Conservation (phyloP, 129 eudicot species). For the Deinandra increscens region DNA sequence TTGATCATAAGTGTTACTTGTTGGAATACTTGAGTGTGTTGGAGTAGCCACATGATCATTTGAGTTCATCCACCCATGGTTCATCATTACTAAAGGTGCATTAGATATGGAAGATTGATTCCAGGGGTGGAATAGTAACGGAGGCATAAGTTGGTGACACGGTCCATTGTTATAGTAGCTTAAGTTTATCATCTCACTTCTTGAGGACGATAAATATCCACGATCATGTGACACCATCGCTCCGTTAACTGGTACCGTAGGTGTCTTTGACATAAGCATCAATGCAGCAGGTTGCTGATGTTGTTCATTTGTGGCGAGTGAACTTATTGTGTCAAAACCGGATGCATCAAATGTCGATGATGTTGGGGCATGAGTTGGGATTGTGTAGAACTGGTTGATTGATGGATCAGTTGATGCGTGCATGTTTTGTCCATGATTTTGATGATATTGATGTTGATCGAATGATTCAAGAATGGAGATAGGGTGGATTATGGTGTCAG, state of each 20-base stretch:
- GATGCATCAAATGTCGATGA: background rate
- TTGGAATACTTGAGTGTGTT: background rate
- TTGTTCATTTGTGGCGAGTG: background rate
- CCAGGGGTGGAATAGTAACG: background rate
- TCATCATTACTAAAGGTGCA: background rate
- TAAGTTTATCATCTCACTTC: background rate
- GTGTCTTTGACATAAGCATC: background rate
- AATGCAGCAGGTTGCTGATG: background rate
- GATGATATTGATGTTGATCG: background rate
- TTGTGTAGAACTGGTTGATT: background rate
- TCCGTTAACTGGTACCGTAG: background rate
- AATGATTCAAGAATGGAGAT: slow-evolving; percentile 26
- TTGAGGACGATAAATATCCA: background rate
- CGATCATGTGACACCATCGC: background rate
- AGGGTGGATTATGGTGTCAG: background rate
- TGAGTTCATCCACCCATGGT: background rate
- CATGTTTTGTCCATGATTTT: background rate
- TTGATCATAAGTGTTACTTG: background rate
- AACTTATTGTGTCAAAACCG: background rate
- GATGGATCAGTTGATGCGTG: background rate
- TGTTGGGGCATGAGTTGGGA: background rate
- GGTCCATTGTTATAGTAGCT: background rate
- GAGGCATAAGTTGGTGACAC: background rate
- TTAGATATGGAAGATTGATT: background rate
- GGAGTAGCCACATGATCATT: background rate